These are phyloP conservation scores for Pythium aristosporum DNA, from an alignment of 352 stramenopile species.

Conservation along the genomic window DNA sequence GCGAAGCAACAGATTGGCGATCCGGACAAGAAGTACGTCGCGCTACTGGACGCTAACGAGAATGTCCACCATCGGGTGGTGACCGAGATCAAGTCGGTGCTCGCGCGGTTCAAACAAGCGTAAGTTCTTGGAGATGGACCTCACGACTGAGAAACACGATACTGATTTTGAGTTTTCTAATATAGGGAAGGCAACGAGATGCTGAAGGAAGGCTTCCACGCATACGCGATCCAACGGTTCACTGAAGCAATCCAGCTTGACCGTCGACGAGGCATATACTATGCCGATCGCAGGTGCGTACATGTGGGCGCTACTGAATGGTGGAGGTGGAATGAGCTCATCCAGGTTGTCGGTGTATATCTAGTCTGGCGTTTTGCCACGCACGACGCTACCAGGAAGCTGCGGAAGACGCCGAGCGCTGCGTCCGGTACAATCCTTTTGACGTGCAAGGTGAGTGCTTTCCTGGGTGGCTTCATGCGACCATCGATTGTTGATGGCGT, in stretches of 20 bases:
- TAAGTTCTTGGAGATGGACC: slow-evolving; percentile 5
- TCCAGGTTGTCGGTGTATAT: neutral
- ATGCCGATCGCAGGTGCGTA: slow-evolving; percentile 83
- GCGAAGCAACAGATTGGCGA: slow-evolving; percentile 19
- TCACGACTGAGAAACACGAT: neutral
- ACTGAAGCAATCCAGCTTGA: slow-evolving; percentile 91
- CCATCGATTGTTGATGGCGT: neutral
- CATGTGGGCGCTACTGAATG: too few species aligned
- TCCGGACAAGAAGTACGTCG: slow-evolving; percentile 12
- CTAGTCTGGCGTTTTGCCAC: slow-evolving; percentile 70
- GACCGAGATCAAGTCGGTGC: slow-evolving; percentile 29
- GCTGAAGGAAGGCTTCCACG: slow-evolving; percentile 89
- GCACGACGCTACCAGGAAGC: slow-evolving; percentile 79
- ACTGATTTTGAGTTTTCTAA: neutral
- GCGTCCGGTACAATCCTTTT: slow-evolving; percentile 92
- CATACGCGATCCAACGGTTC: slow-evolving; percentile 91
- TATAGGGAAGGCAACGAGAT: slow-evolving; percentile 88
- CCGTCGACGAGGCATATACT: slow-evolving; percentile 88
- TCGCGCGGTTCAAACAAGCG: slow-evolving; percentile 30
- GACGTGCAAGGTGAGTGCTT: slow-evolving; percentile 82
- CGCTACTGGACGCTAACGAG: slow-evolving; percentile 16
- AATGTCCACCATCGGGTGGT: slow-evolving; percentile 20
- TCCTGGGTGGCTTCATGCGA: neutral
- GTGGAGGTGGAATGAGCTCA: too few species aligned
- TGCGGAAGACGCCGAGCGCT: slow-evolving; percentile 84